Evolutionary conservation across 192 early-diverging fungal species (phyloP).

Genomic region (Entomortierella beljakovae): DNA sequence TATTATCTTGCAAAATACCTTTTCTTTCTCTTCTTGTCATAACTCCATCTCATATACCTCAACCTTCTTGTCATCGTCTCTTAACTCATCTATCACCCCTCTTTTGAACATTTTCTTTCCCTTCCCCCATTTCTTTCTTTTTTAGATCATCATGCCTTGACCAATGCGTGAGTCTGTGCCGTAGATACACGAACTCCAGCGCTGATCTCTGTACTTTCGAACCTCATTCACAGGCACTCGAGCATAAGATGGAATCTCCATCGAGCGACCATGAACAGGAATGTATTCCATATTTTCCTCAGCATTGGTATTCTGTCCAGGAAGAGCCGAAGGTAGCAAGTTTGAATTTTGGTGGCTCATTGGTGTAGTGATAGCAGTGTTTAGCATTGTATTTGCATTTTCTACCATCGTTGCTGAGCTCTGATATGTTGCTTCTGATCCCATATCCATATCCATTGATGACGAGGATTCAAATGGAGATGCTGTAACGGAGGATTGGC

Average conservation of each 20-base stretch:
- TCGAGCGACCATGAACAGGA: constrained; percentile 45
- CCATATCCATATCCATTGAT: constrained; percentile 46
- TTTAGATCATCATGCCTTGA: constrained; percentile 52
- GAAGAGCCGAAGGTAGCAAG: constrained; percentile 33
- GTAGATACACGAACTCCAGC: constrained; percentile 53
- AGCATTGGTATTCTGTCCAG: constrained; percentile 3
- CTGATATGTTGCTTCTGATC: not conserved
- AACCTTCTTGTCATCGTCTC: not conserved
- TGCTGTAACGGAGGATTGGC: not conserved
- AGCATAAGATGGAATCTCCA: constrained; percentile 51
- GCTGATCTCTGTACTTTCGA: constrained; percentile 45
- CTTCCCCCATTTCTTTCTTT: not conserved
- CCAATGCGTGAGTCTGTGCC: constrained; percentile 43
- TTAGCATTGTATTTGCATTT: constrained; percentile 15
- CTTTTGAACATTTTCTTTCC: not conserved
- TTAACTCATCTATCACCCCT: not conserved
- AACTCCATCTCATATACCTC: too few species aligned
- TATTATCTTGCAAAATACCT: too few species aligned
- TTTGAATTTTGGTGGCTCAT: not conserved
- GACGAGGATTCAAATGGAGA: constrained; percentile 12
- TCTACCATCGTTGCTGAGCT: constrained; percentile 27
- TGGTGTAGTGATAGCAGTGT: not conserved
- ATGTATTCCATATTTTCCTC: constrained; percentile 28
- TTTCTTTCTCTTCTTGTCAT: too few species aligned
- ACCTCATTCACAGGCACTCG: constrained; percentile 41